phyloP scores from a whole-genome alignment of 2,329 filamentous ascomycete species.

The Calycina herbarum region DNA sequence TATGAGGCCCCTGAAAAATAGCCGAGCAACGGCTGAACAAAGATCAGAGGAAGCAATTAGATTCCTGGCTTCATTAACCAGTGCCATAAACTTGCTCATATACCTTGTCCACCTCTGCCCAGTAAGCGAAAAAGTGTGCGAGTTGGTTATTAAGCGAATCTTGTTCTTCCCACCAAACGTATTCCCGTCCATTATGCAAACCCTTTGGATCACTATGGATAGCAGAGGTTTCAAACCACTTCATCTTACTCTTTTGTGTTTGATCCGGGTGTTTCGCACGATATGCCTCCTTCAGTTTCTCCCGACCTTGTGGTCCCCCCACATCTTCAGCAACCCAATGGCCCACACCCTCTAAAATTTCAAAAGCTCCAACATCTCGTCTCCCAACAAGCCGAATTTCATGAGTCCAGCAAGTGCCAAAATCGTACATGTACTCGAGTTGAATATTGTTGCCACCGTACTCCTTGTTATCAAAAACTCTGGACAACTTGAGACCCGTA shows the following conservation, averaged over 20 bases:
- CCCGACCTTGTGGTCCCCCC: conserved; percentile 35
- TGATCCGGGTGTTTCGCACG: conserved; percentile 25
- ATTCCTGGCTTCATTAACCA: too few species aligned
- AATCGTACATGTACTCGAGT: conserved; percentile 4
- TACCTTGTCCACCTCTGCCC: too few species aligned
- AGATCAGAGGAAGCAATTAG: too few species aligned
- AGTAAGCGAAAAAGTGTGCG: too few species aligned
- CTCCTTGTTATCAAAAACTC: too few species aligned
- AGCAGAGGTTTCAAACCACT: conserved; percentile 35
- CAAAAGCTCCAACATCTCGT: conserved; percentile 18
- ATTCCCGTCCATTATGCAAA: conserved; percentile 26
- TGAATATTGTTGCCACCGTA: neutral
- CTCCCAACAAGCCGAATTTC: conserved; percentile 16
- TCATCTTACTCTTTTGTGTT: conserved; percentile 32
- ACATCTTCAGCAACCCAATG: conserved; percentile 38
- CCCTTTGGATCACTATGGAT: conserved; percentile 33
- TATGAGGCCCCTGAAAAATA: too few species aligned
- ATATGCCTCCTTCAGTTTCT: conserved; percentile 37
- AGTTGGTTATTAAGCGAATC: neutral
- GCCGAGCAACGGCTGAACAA: too few species aligned
- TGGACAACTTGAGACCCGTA: too few species aligned
- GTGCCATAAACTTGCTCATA: too few species aligned
- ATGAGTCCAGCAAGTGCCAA: neutral
- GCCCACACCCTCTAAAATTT: conserved; percentile 33
- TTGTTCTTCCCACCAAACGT: conserved; percentile 32